Evolutionary conservation across 176 grass and related monocot genomes (phyloP).

Genomic region (Oryza longistaminata): DNA sequence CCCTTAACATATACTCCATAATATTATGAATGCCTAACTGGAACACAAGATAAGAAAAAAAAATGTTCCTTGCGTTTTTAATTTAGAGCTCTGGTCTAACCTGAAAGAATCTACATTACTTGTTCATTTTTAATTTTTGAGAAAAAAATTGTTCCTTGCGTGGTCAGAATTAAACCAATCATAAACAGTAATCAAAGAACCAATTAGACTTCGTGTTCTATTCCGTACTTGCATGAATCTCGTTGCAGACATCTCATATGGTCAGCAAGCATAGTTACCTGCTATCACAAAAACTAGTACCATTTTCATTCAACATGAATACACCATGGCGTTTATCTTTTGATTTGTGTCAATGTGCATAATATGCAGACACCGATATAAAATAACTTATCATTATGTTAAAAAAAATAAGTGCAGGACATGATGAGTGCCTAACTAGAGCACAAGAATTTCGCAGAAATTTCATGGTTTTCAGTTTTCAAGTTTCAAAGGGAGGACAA

Average conservation of each 20-base stretch:
- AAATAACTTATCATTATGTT: background rate
- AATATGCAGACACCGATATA: background rate
- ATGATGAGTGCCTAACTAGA: background rate
- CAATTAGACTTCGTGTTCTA: background rate
- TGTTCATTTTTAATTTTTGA: background rate
- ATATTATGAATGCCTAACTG: background rate
- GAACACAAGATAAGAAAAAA: background rate
- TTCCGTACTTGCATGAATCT: slow-evolving; percentile 6
- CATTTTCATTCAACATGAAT: background rate
- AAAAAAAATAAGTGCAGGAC: background rate
- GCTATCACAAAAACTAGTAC: too few relatives aligned
- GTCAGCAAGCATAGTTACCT: background rate
- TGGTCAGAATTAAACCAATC: background rate
- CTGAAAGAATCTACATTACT: background rate
- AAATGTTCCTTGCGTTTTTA: too few relatives aligned
- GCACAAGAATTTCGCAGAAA: background rate
- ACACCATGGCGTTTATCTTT: background rate
- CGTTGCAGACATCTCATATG: background rate
- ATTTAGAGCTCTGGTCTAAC: background rate
- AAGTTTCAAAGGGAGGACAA: background rate
- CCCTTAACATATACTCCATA: background rate
- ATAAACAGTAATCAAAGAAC: background rate
- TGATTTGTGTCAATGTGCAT: background rate
- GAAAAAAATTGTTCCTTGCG: background rate
- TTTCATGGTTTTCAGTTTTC: background rate